These are phyloP conservation scores for Ceratocystis cacaofunesta DNA, from an alignment of 2,329 filamentous ascomycete species.

Conservation along the genomic window DNA sequence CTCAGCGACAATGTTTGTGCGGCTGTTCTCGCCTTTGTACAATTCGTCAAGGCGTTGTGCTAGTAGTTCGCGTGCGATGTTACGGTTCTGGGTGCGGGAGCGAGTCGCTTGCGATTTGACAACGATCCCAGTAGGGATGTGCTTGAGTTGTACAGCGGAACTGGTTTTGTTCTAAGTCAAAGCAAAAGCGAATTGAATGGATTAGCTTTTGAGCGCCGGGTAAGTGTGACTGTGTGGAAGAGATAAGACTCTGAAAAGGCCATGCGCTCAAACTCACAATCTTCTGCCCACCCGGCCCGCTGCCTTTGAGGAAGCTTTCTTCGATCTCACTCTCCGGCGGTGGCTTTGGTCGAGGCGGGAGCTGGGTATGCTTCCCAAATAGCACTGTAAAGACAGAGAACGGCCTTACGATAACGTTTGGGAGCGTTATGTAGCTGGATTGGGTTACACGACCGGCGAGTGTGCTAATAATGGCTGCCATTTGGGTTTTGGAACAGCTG, in stretches of 20 bases:
- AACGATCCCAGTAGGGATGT: slow-evolving; percentile 78
- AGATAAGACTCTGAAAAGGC: no score
- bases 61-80: slow-evolving; percentile 63
- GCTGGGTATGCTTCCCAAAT: slow-evolving; percentile 32
- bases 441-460: not conserved
- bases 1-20: slow-evolving; percentile 48
- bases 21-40: slow-evolving; percentile 54
- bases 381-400: not conserved
- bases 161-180: slow-evolving; percentile 72
- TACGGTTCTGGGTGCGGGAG: slow-evolving; percentile 73
- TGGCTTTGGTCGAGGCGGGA: slow-evolving; percentile 60
- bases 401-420: slow-evolving; percentile 16
- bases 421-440: slow-evolving; percentile 4
- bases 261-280: slow-evolving; percentile 42
- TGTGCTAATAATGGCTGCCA: not conserved
- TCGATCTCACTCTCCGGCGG: slow-evolving; percentile 67
- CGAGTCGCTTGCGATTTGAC: slow-evolving; percentile 89
- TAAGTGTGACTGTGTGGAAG: not conserved
- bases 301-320: slow-evolving; percentile 78
- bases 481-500: not conserved
- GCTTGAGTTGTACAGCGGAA: slow-evolving; percentile 83
- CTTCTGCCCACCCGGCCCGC: slow-evolving; percentile 87
- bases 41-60: slow-evolving; percentile 60
- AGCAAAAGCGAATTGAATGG: not conserved
- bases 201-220: not conserved